phyloP scores from a whole-genome alignment of 345 rosid genomes.

The Carallia pectinifolia region DNA sequence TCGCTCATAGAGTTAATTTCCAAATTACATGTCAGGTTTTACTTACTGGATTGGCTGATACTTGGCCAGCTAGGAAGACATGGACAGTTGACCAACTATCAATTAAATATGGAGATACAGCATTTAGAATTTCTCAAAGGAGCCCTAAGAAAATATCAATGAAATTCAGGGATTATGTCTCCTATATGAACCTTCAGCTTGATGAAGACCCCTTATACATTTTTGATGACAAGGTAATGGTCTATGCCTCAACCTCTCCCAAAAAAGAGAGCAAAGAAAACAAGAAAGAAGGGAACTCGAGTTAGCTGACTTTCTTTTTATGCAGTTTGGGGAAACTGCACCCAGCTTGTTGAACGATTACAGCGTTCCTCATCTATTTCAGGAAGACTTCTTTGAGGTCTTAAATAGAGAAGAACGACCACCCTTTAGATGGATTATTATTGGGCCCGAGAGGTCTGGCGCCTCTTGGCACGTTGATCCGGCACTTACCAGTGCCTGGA shows the following conservation, averaged over 20 bases:
- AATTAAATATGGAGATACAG: constrained; percentile 57
- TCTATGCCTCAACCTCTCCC: too few relatives aligned
- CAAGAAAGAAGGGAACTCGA: neutral
- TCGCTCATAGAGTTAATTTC: constrained; percentile 11
- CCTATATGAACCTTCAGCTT: constrained; percentile 69
- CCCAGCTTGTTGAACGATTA: constrained; percentile 78
- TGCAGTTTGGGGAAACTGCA: constrained; percentile 87
- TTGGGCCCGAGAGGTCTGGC: constrained; percentile 98
- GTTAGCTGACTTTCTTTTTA: constrained; percentile 11
- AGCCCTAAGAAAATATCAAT: constrained; percentile 57
- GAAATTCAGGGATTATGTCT: constrained; percentile 78
- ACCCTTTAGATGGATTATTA: constrained; percentile 85
- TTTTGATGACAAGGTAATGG: constrained; percentile 78
- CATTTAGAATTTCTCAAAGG: constrained; percentile 84
- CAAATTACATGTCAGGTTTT: constrained; percentile 51
- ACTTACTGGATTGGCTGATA: constrained; percentile 71
- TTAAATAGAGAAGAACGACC: constrained; percentile 74
- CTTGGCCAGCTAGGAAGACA: constrained; percentile 84
- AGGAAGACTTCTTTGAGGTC: constrained; percentile 83
- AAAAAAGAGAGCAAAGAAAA: too few relatives aligned
- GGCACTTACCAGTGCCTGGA: constrained; percentile 98
- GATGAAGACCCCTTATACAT: constrained; percentile 97
- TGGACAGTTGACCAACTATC: constrained; percentile 77
- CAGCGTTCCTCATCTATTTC: constrained; percentile 74
- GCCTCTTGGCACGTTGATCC: constrained; percentile 99